These are phyloP conservation scores for Tolypocladium amazonense DNA, from an alignment of 2,329 filamentous ascomycete genomes.

Conservation along the genomic window DNA sequence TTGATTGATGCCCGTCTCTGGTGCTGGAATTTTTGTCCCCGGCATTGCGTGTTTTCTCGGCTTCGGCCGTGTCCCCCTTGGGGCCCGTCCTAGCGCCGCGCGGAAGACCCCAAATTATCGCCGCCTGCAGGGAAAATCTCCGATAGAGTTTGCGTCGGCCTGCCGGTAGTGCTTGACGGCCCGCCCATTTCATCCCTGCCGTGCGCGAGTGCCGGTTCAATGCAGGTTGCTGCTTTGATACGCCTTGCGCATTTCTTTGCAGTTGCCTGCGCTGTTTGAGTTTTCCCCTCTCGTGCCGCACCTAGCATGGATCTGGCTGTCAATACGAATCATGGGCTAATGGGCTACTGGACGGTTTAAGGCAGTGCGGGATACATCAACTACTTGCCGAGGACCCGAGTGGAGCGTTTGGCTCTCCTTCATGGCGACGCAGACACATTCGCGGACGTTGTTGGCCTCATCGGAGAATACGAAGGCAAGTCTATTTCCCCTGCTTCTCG, in stretches of 20 bases:
- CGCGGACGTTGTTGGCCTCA: conserved; percentile 58
- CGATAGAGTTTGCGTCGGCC: neutral
- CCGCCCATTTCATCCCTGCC: neutral
- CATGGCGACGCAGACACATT: conserved; percentile 56
- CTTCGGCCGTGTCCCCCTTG: neutral
- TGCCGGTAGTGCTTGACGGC: neutral
- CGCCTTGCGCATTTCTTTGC: neutral
- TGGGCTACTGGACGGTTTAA: neutral
- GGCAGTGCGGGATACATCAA: conserved; percentile 31
- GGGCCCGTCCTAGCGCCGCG: neutral
- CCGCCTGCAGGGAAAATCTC: neutral
- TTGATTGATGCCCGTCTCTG: neutral
- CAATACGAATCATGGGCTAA: neutral
- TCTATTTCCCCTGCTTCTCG: neutral
- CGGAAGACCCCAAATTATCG: neutral
- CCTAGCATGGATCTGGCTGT: neutral
- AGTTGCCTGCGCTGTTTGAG: neutral
- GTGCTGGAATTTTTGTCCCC: neutral
- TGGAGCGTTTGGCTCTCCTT: conserved; percentile 37
- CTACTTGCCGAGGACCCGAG: conserved; percentile 35
- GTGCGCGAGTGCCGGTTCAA: neutral
- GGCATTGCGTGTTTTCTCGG: neutral
- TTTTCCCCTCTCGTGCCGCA: neutral
- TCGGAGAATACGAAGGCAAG: conserved; percentile 66
- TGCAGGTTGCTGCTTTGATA: neutral